These are phyloP conservation scores for Magnolia changhungtana DNA, from an alignment of 164 flowering plant species.

Conservation along the genomic window DNA sequence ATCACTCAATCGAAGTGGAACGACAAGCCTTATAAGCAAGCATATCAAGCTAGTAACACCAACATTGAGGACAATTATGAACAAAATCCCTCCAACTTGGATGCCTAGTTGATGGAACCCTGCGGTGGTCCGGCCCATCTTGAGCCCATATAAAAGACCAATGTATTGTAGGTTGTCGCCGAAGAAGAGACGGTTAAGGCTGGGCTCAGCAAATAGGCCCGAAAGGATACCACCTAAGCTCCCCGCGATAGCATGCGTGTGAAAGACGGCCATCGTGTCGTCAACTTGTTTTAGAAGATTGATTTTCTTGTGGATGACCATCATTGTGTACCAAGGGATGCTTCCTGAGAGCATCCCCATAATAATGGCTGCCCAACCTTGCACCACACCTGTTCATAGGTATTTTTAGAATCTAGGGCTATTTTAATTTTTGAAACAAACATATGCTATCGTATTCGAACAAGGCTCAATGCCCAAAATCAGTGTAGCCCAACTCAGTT, in stretches of 20 bases:
- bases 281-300: slow-evolving; percentile 27
- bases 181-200: slow-evolving; percentile 32
- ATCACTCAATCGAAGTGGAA: slow-evolving; percentile 31
- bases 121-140: slow-evolving; percentile 12
- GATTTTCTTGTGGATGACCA: slow-evolving; percentile 39
- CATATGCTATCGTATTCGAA: too few species aligned
- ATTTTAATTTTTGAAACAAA: too few species aligned
- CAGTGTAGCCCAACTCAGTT: too few species aligned
- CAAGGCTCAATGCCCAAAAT: too few species aligned
- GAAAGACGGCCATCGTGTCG: slow-evolving; percentile 45
- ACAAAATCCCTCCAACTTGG: slow-evolving; percentile 29
- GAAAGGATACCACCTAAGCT: slow-evolving; percentile 40
- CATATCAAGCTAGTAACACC: slow-evolving; percentile 35
- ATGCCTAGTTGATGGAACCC: slow-evolving; percentile 36
- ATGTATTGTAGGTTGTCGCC: slow-evolving; percentile 14
- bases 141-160: slow-evolving; percentile 16
- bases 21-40: slow-evolving; percentile 21
- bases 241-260: slow-evolving; percentile 49
- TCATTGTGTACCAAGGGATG: slow-evolving; percentile 58
- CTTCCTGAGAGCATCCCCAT: slow-evolving; percentile 49
- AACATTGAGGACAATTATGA: slow-evolving; percentile 25
- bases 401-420: too few species aligned
- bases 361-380: slow-evolving; percentile 49
- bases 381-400: slow-evolving; percentile 22
- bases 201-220: slow-evolving; percentile 42